Evolutionary conservation across 768 basidiomycete species (phyloP).

Genomic region (Boletus insuetus): DNA sequence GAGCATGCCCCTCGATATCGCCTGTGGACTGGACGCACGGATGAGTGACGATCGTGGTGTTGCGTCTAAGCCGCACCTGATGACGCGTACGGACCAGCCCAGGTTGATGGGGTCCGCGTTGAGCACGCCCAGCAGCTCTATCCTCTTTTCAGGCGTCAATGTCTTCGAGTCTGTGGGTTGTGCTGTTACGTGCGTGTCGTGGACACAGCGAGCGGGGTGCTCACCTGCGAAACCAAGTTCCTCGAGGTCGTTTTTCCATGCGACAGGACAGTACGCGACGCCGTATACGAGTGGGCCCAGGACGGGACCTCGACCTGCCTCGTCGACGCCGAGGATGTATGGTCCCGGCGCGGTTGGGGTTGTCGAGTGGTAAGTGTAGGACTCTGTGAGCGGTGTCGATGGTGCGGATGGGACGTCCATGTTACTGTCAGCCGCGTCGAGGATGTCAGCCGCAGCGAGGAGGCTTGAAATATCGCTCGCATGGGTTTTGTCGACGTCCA

Average conservation of each 20-base stretch:
- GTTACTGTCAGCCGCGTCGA: slow-evolving; percentile 10
- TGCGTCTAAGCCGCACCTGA: slow-evolving; percentile 43
- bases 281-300: slow-evolving; percentile 96
- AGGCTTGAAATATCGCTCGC: neutral
- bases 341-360: slow-evolving; percentile 67
- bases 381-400: slow-evolving; percentile 47
- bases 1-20: slow-evolving; percentile 91
- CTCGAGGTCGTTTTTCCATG: slow-evolving; percentile 72
- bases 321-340: slow-evolving; percentile 98
- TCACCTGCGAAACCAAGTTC: slow-evolving; percentile 88
- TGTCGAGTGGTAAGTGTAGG: slow-evolving; percentile 78
- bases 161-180: slow-evolving; percentile 83
- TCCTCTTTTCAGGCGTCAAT: slow-evolving; percentile 67
- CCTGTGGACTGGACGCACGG: slow-evolving; percentile 64
- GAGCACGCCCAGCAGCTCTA: slow-evolving; percentile 62
- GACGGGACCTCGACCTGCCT: slow-evolving; percentile 95
- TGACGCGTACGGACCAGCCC: slow-evolving; percentile 79
- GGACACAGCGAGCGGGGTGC: slow-evolving; percentile 10
- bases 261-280: slow-evolving; percentile 85
- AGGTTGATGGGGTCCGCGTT: slow-evolving; percentile 68
- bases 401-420: neutral
- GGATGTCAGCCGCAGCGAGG: slow-evolving; percentile 7
- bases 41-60: slow-evolving; percentile 1
- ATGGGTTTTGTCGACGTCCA: neutral
- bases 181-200: neutral